Evolutionary conservation across 257 asterid species (phyloP), one percentile per base, ranked within the genome.

Genomic region (Solanum arcanum): DNA sequence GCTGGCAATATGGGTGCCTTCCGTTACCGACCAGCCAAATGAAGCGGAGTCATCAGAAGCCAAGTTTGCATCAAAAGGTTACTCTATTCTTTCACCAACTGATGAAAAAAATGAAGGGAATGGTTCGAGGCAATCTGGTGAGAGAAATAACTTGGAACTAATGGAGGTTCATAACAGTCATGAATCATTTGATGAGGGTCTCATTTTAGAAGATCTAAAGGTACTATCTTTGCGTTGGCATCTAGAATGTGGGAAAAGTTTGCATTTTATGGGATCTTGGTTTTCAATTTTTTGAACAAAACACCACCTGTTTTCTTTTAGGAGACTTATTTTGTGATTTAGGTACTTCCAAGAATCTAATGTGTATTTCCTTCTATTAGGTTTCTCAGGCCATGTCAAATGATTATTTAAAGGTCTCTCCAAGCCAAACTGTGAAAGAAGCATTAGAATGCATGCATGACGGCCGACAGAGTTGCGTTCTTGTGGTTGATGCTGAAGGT

Each of bases 1-100:
- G 89, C 92, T 97, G 89, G 99, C 99, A 64, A 96, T 97, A 89
- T 97, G 99, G 99, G 99, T 96, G 90, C 99, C 99, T 46, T 97
- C 99, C 83, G 96, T 97, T 88, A 91, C 99, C 76, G 88, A 91
- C 91, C 97, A 93, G 88, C 89, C 97, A 23, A 95, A 95, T 88
- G 99, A 95, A 91, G 56, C 84, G 5, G 98, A 92, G 60, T 91
- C 59, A 83, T 89, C 92, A 18, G 95, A 90, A 87, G 16, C 94
- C 68, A 94, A 92, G 93, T 90, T 72, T 75, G 81, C 89, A 70
- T 87, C 93, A 35, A 91, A 91, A 83, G 98, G 95, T 69, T 97
- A 97, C 90, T 87, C 94, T 70, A 86, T 87, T 89, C 88, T 96
- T 87, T 93, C 98, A 86, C 97, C 98, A 8, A 37, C 78, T 83